These are phyloP conservation scores for Yamadazyma endophytica DNA, from an alignment of 805 yeast genomes.

Conservation along the genomic window DNA sequence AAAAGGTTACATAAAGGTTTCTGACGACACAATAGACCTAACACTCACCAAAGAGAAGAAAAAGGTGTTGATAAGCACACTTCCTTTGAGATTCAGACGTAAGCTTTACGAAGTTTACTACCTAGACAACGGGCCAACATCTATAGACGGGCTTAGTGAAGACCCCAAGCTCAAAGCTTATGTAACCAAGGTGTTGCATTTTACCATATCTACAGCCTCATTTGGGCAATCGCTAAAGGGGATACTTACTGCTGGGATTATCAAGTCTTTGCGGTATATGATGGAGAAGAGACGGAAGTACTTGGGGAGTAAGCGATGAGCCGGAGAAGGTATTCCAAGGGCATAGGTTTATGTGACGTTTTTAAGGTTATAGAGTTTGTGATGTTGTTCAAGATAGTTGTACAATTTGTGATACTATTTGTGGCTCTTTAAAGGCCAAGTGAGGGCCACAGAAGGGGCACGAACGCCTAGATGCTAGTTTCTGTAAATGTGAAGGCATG, in stretches of 20 bases:
- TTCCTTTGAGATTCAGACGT: conserved; percentile 49
- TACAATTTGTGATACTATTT: no score
- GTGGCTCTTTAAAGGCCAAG: no score
- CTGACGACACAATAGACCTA: conserved; percentile 1
- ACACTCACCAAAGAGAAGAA: conserved; percentile 2
- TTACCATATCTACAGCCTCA: conserved; percentile 66
- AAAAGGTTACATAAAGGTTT: not conserved
- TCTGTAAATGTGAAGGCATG: no score
- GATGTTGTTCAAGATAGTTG: no score
- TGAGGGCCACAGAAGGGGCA: no score
- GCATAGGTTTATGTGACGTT: no score
- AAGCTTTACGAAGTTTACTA: conserved; percentile 29
- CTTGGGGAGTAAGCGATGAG: not conserved
- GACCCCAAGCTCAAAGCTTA: conserved; percentile 24
- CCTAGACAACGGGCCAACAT: not conserved
- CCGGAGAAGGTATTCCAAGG: not conserved
- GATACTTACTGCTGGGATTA: conserved; percentile 77
- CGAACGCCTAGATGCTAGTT: no score
- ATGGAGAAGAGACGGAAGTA: conserved; percentile 54
- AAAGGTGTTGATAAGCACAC: conserved; percentile 29
- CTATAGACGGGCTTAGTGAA: not conserved
- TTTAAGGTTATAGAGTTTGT: no score
- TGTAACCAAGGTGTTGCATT: conserved; percentile 14
- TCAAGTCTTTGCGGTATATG: conserved; percentile 69
- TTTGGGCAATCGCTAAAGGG: conserved; percentile 78